Conservation (phyloP, 148 eudicot genomes). For the Arctostaphylos glauca region DNA sequence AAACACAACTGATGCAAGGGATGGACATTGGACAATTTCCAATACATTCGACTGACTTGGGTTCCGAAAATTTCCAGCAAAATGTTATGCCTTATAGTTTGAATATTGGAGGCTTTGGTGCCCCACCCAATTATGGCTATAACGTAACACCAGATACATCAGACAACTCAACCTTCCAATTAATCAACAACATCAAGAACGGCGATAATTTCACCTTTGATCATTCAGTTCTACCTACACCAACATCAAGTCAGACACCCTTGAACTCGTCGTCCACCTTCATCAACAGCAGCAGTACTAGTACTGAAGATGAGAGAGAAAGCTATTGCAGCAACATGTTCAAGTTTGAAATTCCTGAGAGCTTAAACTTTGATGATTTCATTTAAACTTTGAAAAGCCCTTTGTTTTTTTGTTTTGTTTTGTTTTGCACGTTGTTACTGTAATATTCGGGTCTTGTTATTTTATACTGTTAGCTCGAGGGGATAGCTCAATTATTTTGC, state of each 20-base stretch:
- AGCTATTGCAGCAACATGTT: conserved; percentile 64
- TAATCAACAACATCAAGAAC: conserved; percentile 26
- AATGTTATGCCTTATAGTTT: neutral
- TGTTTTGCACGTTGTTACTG: neutral
- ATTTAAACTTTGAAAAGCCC: conserved; percentile 29
- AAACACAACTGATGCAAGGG: conserved; percentile 46
- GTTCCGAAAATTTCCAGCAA: conserved; percentile 12
- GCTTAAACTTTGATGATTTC: conserved; percentile 53
- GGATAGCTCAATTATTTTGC: neutral
- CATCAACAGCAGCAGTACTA: conserved; percentile 30
- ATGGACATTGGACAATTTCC: conserved; percentile 11
- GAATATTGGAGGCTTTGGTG: conserved; percentile 14
- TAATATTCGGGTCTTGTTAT: neutral
- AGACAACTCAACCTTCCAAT: conserved; percentile 17
- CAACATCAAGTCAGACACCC: conserved; percentile 56
- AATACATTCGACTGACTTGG: neutral
- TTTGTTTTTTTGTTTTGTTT: neutral
- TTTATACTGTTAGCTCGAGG: neutral
- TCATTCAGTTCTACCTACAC: conserved; percentile 51
- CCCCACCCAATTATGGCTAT: conserved; percentile 32
- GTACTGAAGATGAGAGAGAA: conserved; percentile 66
- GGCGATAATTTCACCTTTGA: conserved; percentile 34
- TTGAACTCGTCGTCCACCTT: conserved; percentile 52
- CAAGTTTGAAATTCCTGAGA: conserved; percentile 59
- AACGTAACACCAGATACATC: conserved; percentile 26